Evolutionary conservation across 2,329 filamentous ascomycete genomes (phyloP).

Genomic region (Talaromyces sp.): DNA sequence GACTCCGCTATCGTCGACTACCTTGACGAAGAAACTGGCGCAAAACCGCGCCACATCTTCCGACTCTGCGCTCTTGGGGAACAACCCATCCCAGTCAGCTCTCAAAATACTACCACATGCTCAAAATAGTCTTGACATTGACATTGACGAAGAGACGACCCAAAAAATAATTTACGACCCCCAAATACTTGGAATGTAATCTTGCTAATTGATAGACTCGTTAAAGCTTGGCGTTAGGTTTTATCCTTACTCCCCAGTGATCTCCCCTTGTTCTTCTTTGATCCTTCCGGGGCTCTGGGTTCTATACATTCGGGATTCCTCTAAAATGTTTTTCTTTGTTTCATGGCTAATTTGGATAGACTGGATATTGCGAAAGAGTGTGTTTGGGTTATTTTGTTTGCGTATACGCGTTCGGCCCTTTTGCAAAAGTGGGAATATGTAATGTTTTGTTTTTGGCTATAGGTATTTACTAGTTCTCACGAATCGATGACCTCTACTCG

Average conservation of each 20-base stretch:
- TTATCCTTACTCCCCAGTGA: background rate
- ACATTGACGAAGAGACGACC: background rate
- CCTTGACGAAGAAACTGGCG: conserved; percentile 44
- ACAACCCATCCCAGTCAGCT: conserved; percentile 45
- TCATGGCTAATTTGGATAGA: background rate
- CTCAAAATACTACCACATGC: background rate
- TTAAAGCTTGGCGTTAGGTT: background rate
- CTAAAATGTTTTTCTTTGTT: background rate
- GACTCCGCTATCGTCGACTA: conserved; percentile 53
- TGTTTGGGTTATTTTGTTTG: background rate
- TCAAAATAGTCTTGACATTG: background rate
- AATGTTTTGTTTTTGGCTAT: background rate
- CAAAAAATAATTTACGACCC: background rate
- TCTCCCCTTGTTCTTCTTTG: background rate
- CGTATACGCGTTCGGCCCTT: background rate
- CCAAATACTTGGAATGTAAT: background rate
- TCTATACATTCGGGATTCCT: background rate
- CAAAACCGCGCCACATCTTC: conserved; percentile 50
- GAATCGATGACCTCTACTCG: background rate
- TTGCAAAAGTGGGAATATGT: background rate
- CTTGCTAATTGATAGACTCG: conserved; percentile 2
- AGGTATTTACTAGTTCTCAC: background rate
- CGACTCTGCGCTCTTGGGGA: conserved; percentile 50
- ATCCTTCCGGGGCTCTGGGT: background rate
- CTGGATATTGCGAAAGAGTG: background rate